Evolutionary conservation across 2,329 filamentous ascomycete genomes (phyloP).

Genomic region (Colletotrichum sp.): DNA sequence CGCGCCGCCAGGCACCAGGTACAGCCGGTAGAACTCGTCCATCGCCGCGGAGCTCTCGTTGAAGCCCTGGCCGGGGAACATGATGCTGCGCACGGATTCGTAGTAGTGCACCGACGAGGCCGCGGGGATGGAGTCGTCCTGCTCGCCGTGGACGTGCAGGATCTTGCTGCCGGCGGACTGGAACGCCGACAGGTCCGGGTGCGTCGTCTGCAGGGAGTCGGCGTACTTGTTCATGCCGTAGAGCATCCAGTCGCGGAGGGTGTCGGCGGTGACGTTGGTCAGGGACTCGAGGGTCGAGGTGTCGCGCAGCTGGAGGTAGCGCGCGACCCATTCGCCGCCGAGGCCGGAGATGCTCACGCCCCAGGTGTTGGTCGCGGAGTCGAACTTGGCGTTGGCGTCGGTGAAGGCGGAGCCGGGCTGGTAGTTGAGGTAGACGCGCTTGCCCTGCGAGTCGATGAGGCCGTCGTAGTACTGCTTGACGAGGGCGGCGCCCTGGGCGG

Average conservation of each 20-base stretch:
- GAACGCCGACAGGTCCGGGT: slow-evolving; percentile 38
- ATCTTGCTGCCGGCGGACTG: slow-evolving; percentile 44
- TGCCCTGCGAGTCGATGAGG: slow-evolving; percentile 37
- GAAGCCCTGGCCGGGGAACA: slow-evolving; percentile 47
- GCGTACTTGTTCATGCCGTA: slow-evolving; percentile 44
- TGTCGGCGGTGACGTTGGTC: slow-evolving; percentile 56
- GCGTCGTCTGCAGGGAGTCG: slow-evolving; percentile 31
- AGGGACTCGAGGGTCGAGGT: slow-evolving; percentile 41
- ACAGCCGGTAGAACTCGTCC: slow-evolving; percentile 45
- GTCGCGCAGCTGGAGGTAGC: slow-evolving; percentile 39
- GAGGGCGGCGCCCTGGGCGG: neutral
- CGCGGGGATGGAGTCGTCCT: slow-evolving; percentile 40
- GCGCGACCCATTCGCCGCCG: slow-evolving; percentile 35
- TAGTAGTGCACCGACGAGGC: slow-evolving; percentile 36
- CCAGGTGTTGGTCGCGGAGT: slow-evolving; percentile 29
- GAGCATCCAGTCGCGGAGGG: slow-evolving; percentile 55
- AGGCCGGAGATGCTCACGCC: neutral
- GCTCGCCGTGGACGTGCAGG: slow-evolving; percentile 44
- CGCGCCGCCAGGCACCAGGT: slow-evolving; percentile 52
- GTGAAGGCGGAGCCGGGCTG: slow-evolving; percentile 34
- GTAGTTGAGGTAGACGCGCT: slow-evolving; percentile 37
- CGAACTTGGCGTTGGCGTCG: slow-evolving; percentile 37
- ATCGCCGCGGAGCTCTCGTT: slow-evolving; percentile 23
- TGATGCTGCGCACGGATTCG: slow-evolving; percentile 49
- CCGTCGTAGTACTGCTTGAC: slow-evolving; percentile 32